phyloP scores from a whole-genome alignment of 2,329 filamentous ascomycete species.

The Acephala macrosclerotiorum region DNA sequence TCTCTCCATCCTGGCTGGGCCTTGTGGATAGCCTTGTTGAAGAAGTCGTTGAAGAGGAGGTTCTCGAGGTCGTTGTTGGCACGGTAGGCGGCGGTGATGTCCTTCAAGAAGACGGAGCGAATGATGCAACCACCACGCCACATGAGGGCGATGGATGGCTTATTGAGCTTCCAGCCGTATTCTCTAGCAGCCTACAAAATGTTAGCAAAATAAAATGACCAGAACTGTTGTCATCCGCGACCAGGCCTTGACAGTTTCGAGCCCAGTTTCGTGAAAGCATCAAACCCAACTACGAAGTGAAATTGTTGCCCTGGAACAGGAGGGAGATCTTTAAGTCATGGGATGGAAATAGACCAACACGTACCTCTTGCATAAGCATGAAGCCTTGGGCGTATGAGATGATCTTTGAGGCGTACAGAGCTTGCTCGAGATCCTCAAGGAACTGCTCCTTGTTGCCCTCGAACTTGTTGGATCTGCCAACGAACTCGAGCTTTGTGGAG shows the following conservation, averaged over 20 bases:
- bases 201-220: background rate
- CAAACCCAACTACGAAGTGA: too few species aligned
- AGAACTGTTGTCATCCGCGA: too few species aligned
- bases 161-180: conserved; percentile 99
- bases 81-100: conserved; percentile 98
- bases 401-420: conserved; percentile 99
- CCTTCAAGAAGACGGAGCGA: conserved; percentile 99
- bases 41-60: conserved; percentile 98
- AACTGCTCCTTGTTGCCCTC: conserved; percentile 91
- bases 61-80: conserved; percentile 95
- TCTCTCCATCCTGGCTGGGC: conserved; percentile 93
- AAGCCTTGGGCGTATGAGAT: conserved; percentile 99
- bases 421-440: conserved; percentile 97
- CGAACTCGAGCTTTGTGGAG: conserved; percentile 75
- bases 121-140: conserved; percentile 99
- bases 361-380: conserved; percentile 98
- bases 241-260: too few species aligned
- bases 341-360: conserved; percentile 41
- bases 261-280: too few species aligned
- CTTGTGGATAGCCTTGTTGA: conserved; percentile 98
- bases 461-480: conserved; percentile 81
- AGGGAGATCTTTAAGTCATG: too few species aligned
- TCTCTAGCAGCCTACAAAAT: conserved; percentile 81
- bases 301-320: too few species aligned
- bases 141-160: conserved; percentile 99